Conservation (phyloP, 441 rosid genomes). For the Biscutella laevigata region DNA sequence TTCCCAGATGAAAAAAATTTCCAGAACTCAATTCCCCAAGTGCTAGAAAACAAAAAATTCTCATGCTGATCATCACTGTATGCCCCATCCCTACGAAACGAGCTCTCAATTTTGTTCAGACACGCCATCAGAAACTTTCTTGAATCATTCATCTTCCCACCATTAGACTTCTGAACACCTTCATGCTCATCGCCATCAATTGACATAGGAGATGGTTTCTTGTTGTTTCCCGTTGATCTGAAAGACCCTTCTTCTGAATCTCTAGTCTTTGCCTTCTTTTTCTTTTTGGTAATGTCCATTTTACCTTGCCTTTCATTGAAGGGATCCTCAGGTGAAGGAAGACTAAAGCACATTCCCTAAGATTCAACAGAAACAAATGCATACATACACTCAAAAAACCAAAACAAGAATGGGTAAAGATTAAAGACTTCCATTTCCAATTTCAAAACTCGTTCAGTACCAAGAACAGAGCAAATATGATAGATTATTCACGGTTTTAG, state of each 20-base stretch:
- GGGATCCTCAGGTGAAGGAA: conserved; percentile 73
- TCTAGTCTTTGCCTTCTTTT: conserved; percentile 22
- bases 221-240: background rate
- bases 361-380: background rate
- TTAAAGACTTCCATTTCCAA: background rate
- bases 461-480: background rate
- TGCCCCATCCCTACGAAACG: conserved; percentile 28
- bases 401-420: too few species aligned
- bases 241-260: background rate
- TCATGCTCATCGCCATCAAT: background rate
- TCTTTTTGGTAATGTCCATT: conserved; percentile 20
- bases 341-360: conserved; percentile 93
- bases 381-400: background rate
- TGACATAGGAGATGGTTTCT: conserved; percentile 15
- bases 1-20: conserved; percentile 44
- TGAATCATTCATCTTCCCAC: conserved; percentile 33
- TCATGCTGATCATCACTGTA: conserved; percentile 20
- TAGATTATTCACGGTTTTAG: background rate
- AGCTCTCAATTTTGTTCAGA: conserved; percentile 50
- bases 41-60: conserved; percentile 40
- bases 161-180: conserved; percentile 1
- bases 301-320: conserved; percentile 56
- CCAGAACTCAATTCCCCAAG: conserved; percentile 86
- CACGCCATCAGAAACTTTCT: conserved; percentile 51
- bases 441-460: background rate